Evolutionary conservation across 306 rosid genomes (phyloP).

Genomic region (Cyclanthera cordifolia): DNA sequence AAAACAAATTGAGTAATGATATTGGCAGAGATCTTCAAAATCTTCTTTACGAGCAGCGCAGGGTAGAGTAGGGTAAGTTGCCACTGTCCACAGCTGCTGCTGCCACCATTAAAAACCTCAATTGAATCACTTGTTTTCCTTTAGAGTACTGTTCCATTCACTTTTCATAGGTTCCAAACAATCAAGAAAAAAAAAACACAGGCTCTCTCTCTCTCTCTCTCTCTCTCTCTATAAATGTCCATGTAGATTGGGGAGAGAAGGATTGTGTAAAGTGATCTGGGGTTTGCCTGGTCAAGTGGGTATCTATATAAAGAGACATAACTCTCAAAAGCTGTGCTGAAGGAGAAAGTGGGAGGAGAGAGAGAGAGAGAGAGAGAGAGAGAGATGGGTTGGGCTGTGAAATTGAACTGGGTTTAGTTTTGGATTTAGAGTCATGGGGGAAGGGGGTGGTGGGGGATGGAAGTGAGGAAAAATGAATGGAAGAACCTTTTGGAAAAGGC

Average conservation of each 20-base stretch:
- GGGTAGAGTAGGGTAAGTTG: slow-evolving; percentile 1
- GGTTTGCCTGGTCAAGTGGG: slow-evolving; percentile 16
- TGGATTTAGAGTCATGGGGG: background rate
- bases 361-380: slow-evolving; percentile 1
- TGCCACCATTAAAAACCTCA: background rate
- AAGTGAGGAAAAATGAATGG: slow-evolving; percentile 10
- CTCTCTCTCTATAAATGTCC: background rate
- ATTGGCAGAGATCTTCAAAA: slow-evolving; percentile 5
- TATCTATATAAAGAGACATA: slow-evolving; percentile 13
- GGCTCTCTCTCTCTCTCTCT: slow-evolving; percentile 5
- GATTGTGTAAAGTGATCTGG: slow-evolving; percentile 10
- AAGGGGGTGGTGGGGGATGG: background rate
- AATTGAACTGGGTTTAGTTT: slow-evolving; percentile 7
- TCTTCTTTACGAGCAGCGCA: background rate
- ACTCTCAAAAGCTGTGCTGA: slow-evolving; percentile 16
- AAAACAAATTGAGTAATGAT: slow-evolving; percentile 14
- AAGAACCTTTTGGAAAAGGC: slow-evolving; percentile 10
- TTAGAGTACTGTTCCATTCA: slow-evolving; percentile 10
- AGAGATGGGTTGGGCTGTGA: slow-evolving; percentile 17
- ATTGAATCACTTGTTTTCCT: background rate
- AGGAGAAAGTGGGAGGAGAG: background rate
- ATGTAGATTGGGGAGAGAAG: background rate
- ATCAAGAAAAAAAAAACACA: background rate
- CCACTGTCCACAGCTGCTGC: slow-evolving; percentile 6
- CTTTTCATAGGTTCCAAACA: background rate